Conservation (phyloP, 805 yeast species). For the Wickerhamomyces subpelliculosus region DNA sequence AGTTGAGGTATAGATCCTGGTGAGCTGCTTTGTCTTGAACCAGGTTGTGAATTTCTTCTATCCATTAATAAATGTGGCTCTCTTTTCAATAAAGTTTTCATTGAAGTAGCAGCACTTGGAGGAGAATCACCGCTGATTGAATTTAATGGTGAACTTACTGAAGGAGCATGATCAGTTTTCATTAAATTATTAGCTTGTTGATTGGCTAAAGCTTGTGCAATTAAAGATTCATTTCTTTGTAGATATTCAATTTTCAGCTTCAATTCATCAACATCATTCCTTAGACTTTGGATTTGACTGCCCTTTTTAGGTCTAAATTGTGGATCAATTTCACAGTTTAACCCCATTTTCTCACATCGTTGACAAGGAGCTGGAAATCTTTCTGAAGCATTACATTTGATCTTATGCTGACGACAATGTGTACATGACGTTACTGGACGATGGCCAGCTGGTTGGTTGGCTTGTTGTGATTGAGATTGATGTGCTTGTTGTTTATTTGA, state of each 20-base stretch:
- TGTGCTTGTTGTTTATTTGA: slow-evolving; percentile 1
- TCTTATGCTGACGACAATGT: slow-evolving; percentile 90
- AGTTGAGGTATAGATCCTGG: slow-evolving; percentile 26
- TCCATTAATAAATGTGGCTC: slow-evolving; percentile 37
- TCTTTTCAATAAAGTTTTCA: slow-evolving; percentile 37
- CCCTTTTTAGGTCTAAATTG: slow-evolving; percentile 89
- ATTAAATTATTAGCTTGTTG: slow-evolving; percentile 4
- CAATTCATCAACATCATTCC: slow-evolving; percentile 80
- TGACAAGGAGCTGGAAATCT: slow-evolving; percentile 77
- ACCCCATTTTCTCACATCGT: slow-evolving; percentile 72
- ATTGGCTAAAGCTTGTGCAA: slow-evolving; percentile 51
- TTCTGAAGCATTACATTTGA: slow-evolving; percentile 86
- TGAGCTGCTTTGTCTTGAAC: slow-evolving; percentile 17
- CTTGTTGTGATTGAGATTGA: neutral
- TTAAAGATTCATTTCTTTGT: slow-evolving; percentile 57
- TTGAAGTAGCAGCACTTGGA: slow-evolving; percentile 22
- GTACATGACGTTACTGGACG: slow-evolving; percentile 92
- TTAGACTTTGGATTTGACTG: slow-evolving; percentile 74
- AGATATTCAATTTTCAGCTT: slow-evolving; percentile 64
- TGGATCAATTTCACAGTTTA: slow-evolving; percentile 85
- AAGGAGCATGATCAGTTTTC: slow-evolving; percentile 13
- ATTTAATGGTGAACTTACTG: slow-evolving; percentile 15
- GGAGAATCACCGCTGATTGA: slow-evolving; percentile 5
- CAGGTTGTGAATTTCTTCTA: slow-evolving; percentile 17
- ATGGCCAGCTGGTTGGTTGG: slow-evolving; percentile 42